Evolutionary conservation across 495 filamentous ascomycete genomes (phyloP).

Genomic region (Hypoxylon fragiforme): DNA sequence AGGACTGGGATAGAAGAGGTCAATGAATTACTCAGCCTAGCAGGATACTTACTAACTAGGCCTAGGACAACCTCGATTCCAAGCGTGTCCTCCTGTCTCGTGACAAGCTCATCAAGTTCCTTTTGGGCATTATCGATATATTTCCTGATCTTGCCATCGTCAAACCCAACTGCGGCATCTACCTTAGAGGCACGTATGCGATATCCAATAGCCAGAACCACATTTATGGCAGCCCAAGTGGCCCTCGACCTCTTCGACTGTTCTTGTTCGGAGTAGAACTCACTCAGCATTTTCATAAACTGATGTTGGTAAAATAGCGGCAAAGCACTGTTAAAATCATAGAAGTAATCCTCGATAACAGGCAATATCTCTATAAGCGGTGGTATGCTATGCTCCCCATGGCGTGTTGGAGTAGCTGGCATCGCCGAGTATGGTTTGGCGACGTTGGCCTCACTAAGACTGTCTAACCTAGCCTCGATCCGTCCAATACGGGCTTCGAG

Average conservation of each 20-base stretch:
- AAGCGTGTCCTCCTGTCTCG: conserved; percentile 36
- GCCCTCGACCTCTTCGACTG: conserved; percentile 20
- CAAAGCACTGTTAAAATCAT: conserved; percentile 38
- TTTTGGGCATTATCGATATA: conserved; percentile 39
- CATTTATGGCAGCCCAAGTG: conserved; percentile 35
- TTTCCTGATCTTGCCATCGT: conserved; percentile 24
- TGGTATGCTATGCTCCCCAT: conserved; percentile 19
- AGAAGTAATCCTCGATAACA: conserved; percentile 36
- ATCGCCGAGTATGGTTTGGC: neutral
- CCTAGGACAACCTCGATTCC: conserved; percentile 39
- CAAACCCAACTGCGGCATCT: conserved; percentile 19
- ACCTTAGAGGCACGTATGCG: conserved; percentile 17
- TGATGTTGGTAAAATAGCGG: conserved; percentile 35
- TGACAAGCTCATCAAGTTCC: conserved; percentile 38
- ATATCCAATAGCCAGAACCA: conserved; percentile 37
- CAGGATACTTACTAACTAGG: conserved; percentile 31
- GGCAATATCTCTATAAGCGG: conserved; percentile 34
- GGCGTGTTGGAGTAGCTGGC: neutral
- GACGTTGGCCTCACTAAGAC: conserved; percentile 17
- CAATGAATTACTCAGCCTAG: neutral
- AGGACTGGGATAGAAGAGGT: too few relatives aligned
- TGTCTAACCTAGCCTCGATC: conserved; percentile 40
- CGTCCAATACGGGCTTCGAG: conserved; percentile 39
- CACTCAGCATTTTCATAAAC: conserved; percentile 33
- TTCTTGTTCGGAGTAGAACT: conserved; percentile 30